Conservation (phyloP, 148 eudicot genomes). For the Diospyros lotus region DNA sequence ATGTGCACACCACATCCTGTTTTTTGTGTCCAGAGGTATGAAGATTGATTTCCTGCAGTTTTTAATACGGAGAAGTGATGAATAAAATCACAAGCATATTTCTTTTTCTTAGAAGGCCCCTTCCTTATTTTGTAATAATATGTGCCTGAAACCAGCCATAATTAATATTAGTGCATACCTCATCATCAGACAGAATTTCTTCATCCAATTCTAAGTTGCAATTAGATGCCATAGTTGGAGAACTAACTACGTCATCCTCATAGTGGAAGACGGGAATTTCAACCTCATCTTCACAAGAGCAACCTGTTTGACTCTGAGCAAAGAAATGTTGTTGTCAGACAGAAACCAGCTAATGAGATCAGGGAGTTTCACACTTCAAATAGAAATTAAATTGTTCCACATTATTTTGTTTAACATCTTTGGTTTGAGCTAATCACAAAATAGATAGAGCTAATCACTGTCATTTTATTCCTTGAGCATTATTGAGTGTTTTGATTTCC, state of each 20-base stretch:
- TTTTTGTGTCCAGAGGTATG: conserved; percentile 6
- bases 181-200: conserved; percentile 34
- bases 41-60: conserved; percentile 19
- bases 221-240: conserved; percentile 20
- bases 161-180: conserved; percentile 29
- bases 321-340: not conserved
- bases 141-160: conserved; percentile 1
- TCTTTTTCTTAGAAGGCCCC: not conserved
- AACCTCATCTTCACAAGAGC: conserved; percentile 65
- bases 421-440: not conserved
- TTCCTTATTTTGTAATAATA: not conserved
- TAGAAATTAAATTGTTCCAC: conserved; percentile 2
- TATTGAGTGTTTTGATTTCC: not conserved
- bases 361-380: not conserved
- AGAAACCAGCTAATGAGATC: not conserved
- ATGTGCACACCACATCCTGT: conserved; percentile 20
- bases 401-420: not conserved
- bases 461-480: not conserved
- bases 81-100: not conserved
- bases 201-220: conserved; percentile 24
- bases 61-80: conserved; percentile 10
- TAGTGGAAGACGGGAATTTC: conserved; percentile 52
- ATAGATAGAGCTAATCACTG: not conserved
- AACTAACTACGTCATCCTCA: conserved; percentile 17
- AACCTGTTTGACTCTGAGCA: conserved; percentile 40